Conservation (phyloP, 2,329 filamentous ascomycete genomes). For the Penicillium sp. region DNA sequence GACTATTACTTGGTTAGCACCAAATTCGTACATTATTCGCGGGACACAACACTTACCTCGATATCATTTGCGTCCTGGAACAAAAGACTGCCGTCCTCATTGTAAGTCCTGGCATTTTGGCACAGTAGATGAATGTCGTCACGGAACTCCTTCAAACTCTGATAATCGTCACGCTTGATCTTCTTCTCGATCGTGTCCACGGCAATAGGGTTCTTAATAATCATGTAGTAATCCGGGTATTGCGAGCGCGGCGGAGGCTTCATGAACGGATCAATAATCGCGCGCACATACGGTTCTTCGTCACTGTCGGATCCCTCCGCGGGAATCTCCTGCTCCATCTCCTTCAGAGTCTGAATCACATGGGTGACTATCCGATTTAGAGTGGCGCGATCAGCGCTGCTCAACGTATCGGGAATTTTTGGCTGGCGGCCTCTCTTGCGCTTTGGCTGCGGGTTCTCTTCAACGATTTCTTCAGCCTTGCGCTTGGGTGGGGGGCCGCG, state of each 20-base stretch:
- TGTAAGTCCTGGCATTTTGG: conserved; percentile 89
- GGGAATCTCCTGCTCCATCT: conserved; percentile 68
- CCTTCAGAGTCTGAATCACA: conserved; percentile 75
- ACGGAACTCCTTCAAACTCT: conserved; percentile 69
- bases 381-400: conserved; percentile 63
- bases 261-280: conserved; percentile 90
- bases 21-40: background rate
- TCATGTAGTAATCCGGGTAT: conserved; percentile 90
- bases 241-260: conserved; percentile 82
- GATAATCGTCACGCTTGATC: conserved; percentile 95
- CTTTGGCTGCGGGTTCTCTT: conserved; percentile 71
- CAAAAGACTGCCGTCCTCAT: conserved; percentile 88
- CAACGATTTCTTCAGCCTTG: conserved; percentile 71
- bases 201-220: conserved; percentile 87
- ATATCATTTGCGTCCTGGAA: conserved; percentile 90
- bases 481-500: conserved; percentile 78
- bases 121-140: conserved; percentile 80
- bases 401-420: conserved; percentile 63
- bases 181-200: conserved; percentile 93
- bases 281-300: conserved; percentile 57
- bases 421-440: conserved; percentile 67
- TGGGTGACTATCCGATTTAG: conserved; percentile 72
- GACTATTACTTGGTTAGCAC: conserved; percentile 30
- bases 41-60: conserved; percentile 59
- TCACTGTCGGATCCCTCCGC: conserved; percentile 49